Conservation (phyloP, 1,284 basidiomycete species). For the Microbotryomycetes sp. region DNA sequence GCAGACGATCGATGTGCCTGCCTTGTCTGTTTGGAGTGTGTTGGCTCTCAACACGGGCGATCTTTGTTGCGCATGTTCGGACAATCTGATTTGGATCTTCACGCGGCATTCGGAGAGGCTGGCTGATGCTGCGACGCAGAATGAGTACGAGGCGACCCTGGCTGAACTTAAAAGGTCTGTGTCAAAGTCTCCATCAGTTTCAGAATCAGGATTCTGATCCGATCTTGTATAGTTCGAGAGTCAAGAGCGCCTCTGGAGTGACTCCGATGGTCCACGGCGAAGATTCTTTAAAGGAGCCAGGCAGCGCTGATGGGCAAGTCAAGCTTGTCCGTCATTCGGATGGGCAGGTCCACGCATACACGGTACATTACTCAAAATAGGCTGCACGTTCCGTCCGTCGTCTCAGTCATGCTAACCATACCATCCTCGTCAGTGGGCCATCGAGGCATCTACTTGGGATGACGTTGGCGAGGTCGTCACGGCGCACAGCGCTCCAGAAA, state of each 20-base stretch:
- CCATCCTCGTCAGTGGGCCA: slow-evolving; percentile 73
- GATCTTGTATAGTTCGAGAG: not conserved
- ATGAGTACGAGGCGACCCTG: slow-evolving; percentile 25
- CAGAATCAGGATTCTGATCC: too few species aligned
- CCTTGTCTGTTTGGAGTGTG: slow-evolving; percentile 85
- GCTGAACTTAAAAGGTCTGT: not conserved
- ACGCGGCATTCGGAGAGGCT: slow-evolving; percentile 64
- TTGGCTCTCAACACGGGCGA: slow-evolving; percentile 78
- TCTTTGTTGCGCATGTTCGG: slow-evolving; percentile 82
- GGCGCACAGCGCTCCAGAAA: slow-evolving; percentile 54
- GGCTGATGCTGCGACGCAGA: slow-evolving; percentile 55
- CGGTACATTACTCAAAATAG: too few species aligned
- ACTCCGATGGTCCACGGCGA: not conserved
- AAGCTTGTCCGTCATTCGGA: slow-evolving; percentile 66
- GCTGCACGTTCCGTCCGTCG: too few species aligned
- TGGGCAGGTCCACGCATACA: slow-evolving; percentile 67
- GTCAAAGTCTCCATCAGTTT: too few species aligned
- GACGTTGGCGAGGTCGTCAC: slow-evolving; percentile 94
- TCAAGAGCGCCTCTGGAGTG: not conserved
- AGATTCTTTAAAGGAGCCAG: slow-evolving; percentile 43
- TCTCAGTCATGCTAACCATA: too few species aligned
- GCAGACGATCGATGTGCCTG: slow-evolving; percentile 83
- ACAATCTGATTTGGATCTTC: slow-evolving; percentile 81
- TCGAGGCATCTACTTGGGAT: slow-evolving; percentile 62
- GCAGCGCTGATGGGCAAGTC: slow-evolving; percentile 82